Percentiles rank a stretch among this genome's conserved stretches.
These are phyloP conservation scores for Moesziomyces aphidis DNA, from an alignment of 1,284 basidiomycete genomes.

Conservation along the genomic window DNA sequence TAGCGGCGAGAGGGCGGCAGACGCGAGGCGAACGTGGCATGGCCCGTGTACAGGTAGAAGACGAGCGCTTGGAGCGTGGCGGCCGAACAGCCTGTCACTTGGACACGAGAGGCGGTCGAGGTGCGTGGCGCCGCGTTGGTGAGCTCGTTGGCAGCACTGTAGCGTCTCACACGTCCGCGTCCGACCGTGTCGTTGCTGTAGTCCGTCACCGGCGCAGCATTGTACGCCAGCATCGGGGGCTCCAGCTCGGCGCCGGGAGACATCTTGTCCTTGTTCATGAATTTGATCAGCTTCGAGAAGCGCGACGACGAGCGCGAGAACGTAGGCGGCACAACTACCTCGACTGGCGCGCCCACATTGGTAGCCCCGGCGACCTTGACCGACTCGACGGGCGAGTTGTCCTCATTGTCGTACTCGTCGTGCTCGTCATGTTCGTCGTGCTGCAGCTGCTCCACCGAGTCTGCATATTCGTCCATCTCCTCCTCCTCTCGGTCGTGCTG, in stretches of 20 bases:
- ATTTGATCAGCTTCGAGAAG: conserved; percentile 41
- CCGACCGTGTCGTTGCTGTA: conserved; percentile 11
- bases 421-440: conserved; percentile 10
- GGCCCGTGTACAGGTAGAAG: conserved; percentile 59
- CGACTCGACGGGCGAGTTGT: conserved; percentile 9
- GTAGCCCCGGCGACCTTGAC: conserved; percentile 25
- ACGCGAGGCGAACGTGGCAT: conserved; percentile 45
- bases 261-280: conserved; percentile 40
- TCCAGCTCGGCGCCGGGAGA: conserved; percentile 20
- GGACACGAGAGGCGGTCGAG: conserved; percentile 22
- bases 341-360: conserved; percentile 1
- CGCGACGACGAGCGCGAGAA: conserved; percentile 35
- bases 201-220: conserved; percentile 8
- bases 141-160: conserved; percentile 39
- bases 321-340: conserved; percentile 13
- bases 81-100: conserved; percentile 44
- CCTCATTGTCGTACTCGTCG: conserved; percentile 12
- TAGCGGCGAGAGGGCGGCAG: conserved; percentile 19
- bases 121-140: conserved; percentile 5
- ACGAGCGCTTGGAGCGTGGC: conserved; percentile 54
- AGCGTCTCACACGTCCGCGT: conserved; percentile 27
- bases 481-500: conserved; percentile 2
- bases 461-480: conserved; percentile 22
- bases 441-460: conserved; percentile 29
- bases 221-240: neutral